Percentiles rank a stretch among this genome's conserved stretches.
phyloP scores from a whole-genome alignment of 768 basidiomycete genomes.

The Lenzites betulinus region DNA sequence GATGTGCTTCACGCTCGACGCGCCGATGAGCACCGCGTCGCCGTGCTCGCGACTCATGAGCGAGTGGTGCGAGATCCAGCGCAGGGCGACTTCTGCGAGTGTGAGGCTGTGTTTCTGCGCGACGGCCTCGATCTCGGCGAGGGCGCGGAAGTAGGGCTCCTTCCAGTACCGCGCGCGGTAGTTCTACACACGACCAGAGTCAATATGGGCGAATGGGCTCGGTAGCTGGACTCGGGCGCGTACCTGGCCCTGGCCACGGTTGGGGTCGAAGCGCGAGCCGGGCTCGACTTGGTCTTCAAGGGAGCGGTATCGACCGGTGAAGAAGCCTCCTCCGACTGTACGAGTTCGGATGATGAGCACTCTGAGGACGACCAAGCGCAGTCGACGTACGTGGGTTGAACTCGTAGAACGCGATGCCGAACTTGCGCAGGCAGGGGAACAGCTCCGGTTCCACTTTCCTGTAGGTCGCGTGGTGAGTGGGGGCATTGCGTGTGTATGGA shows the following conservation, averaged over 20 bases:
- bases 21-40: constrained; percentile 65
- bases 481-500: too few species aligned
- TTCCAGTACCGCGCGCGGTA: constrained; percentile 49
- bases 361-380: too few species aligned
- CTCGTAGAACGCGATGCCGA: constrained; percentile 43
- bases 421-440: constrained; percentile 45
- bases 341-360: too few species aligned
- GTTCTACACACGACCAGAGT: background rate
- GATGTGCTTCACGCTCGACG: constrained; percentile 57
- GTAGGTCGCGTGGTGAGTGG: too few species aligned
- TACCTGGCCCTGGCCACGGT: constrained; percentile 41
- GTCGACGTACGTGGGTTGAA: constrained; percentile 9
- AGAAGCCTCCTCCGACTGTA: constrained; percentile 42
- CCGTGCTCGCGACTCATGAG: constrained; percentile 47
- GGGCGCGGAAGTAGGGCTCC: constrained; percentile 52
- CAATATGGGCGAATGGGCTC: constrained; percentile 25
- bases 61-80: constrained; percentile 54
- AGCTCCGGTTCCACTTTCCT: constrained; percentile 40
- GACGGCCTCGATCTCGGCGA: constrained; percentile 45
- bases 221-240: too few species aligned
- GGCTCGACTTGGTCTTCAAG: constrained; percentile 43
- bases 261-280: constrained; percentile 58
- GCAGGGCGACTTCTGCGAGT: constrained; percentile 43
- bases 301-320: constrained; percentile 41
- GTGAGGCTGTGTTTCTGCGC: constrained; percentile 41